phyloP scores from a whole-genome alignment of 306 rosid species.

The Quercus berberidifolia region DNA sequence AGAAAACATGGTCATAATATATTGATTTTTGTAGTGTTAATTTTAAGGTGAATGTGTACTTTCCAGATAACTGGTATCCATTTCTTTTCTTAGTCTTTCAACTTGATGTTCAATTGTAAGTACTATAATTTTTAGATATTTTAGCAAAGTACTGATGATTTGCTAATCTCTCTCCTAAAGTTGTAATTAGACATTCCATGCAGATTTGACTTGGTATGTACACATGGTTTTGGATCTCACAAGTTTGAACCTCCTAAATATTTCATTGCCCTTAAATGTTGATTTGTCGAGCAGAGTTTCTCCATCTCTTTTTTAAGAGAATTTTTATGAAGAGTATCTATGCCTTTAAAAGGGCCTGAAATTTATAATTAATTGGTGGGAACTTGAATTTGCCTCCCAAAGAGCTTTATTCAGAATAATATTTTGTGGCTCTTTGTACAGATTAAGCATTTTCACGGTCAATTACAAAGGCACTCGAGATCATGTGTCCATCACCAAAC shows the following conservation, averaged over 20 bases:
- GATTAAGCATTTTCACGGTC: constrained; percentile 22
- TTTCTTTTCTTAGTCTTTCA: not conserved
- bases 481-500: not conserved
- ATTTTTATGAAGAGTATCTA: not conserved
- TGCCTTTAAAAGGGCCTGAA: no score
- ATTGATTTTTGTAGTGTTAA: not conserved
- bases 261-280: not conserved
- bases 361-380: not conserved
- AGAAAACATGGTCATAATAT: not conserved
- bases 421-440: constrained; percentile 8
- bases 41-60: not conserved
- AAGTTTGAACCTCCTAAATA: no score
- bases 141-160: not conserved
- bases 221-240: not conserved
- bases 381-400: not conserved
- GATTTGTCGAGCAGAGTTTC: not conserved
- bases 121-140: not conserved
- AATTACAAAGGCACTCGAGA: not conserved
- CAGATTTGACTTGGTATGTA: not conserved
- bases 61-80: not conserved
- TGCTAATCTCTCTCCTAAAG: not conserved
- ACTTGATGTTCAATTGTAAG: not conserved
- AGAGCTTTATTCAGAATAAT: not conserved
- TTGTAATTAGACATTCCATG: not conserved
- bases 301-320: not conserved